Base-by-base conservation (phyloP, 345 rosid genomes). In the Euphorbia peplus region DNA sequence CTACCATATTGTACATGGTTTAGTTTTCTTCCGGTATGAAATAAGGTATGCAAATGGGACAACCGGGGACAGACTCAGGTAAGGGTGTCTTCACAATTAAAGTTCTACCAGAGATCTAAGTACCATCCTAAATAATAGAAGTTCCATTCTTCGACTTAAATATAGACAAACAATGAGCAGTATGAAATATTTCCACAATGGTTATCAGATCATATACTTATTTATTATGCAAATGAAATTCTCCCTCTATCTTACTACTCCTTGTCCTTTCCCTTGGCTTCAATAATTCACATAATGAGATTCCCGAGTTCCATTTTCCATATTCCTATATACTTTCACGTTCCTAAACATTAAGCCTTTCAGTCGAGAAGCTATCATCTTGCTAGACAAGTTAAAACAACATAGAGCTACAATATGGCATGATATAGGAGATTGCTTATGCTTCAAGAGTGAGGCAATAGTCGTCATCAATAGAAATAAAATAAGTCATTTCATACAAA, bases 391-490 rank as follows among this genome's bases (percentile, higher is more conserved):
- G 60, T 30, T 21, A 25, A 41, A 52, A 52, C 48, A 28, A 13
- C 26, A 7, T 64, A 39, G 56, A 47, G 56, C 57, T 30, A 64
- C 28, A n/a, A 64, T 30, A 12, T 47, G 56, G 28, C 41, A 1
- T 41, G 6, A 22, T 22, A 8, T 39, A 8, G 66, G 51, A 32
- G 7, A n/a, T 60, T 16, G 29, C 10, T 62, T 21, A 22, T 42
- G 10, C 26, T 30, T 4, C 29, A 25, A 58, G 39, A 70, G 21
- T 22, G 25, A 26, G 55, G 5, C 18, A 16, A 12, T 32, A 29
- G 48, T 22, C 22, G 48, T 22, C 22, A 62, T 62, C 66, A 41
- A 62, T 42, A 44, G 66, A 62, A 62, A 62, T 42, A 62, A 62
- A 62, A 62, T 42, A 62, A 41, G 26, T n/a, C 52, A 22, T 57